A percentile compares a stretch with the other conserved stretches of the same genome.
phyloP scores from a whole-genome alignment of 2,329 filamentous ascomycete species.

The Aureobasidium leucospermi region DNA sequence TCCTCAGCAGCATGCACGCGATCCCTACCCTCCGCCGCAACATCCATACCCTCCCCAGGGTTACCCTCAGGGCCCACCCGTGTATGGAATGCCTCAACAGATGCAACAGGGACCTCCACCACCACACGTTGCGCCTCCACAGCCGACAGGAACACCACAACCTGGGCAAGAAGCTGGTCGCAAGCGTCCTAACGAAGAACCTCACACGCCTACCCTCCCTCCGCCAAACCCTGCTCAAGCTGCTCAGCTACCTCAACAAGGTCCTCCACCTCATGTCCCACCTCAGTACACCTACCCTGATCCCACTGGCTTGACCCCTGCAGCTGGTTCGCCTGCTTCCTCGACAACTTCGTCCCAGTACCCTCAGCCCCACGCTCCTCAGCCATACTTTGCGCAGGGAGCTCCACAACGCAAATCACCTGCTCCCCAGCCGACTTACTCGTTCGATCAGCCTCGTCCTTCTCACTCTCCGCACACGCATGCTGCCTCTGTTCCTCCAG shows the following conservation, averaged over 20 bases:
- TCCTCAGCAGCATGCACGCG: constrained; percentile 26
- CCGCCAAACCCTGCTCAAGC: constrained; percentile 40
- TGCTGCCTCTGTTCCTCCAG: constrained; percentile 21
- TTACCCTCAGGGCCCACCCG: constrained; percentile 8
- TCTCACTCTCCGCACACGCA: constrained; percentile 37
- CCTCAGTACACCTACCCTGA: constrained; percentile 37
- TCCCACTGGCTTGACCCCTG: constrained; percentile 36
- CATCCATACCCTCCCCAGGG: constrained; percentile 13
- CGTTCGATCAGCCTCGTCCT: constrained; percentile 34
- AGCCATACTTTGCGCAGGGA: constrained; percentile 34
- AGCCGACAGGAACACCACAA: constrained; percentile 17
- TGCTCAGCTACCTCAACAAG: constrained; percentile 28
- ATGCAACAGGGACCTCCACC: constrained; percentile 1
- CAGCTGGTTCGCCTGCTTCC: constrained; percentile 38
- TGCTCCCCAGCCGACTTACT: constrained; percentile 36
- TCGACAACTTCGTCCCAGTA: constrained; percentile 32
- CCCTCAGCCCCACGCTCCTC: constrained; percentile 23
- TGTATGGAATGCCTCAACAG: constrained; percentile 7
- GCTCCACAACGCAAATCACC: constrained; percentile 26
- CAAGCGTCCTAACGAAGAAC: constrained; percentile 42
- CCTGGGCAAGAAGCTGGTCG: constrained; percentile 27
- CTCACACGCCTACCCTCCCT: constrained; percentile 44
- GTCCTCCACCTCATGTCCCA: neutral
- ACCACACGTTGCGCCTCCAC: constrained; percentile 2
- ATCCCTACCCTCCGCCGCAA: constrained; percentile 22